A percentile compares a stretch with the other conserved stretches of the same genome.
These are phyloP conservation scores for Cyclotella atomus DNA, from an alignment of 108 stramenopile species.

Conservation along the genomic window DNA sequence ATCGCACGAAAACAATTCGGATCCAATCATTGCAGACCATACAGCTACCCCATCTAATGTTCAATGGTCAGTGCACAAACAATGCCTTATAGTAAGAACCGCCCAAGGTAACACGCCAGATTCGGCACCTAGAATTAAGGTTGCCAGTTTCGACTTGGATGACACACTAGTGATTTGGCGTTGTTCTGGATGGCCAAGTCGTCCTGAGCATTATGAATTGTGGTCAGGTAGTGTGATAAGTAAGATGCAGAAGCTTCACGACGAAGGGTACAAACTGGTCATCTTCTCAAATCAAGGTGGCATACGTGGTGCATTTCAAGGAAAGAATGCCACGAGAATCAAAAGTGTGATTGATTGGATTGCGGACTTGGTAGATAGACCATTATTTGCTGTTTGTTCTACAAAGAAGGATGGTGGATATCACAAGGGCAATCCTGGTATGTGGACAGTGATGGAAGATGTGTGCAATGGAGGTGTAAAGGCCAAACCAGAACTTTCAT, in stretches of 20 bases:
- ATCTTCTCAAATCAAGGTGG: constrained; percentile 86
- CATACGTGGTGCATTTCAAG: constrained; percentile 62
- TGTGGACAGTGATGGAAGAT: constrained; percentile 71
- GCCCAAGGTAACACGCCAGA: not conserved
- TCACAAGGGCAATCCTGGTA: constrained; percentile 71
- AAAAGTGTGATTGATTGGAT: constrained; percentile 77
- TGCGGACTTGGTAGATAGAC: constrained; percentile 60
- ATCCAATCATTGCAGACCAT: constrained; percentile 36
- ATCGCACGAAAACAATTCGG: not conserved
- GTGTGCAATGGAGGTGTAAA: constrained; percentile 38
- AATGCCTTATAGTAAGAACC: constrained; percentile 37
- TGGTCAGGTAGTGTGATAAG: constrained; percentile 61
- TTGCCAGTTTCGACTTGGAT: constrained; percentile 86
- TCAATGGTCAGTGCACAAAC: constrained; percentile 40
- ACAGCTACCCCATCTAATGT: constrained; percentile 19
- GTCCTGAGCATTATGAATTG: constrained; percentile 70
- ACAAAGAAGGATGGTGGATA: constrained; percentile 64
- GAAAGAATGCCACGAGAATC: constrained; percentile 73
- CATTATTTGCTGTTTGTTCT: constrained; percentile 63
- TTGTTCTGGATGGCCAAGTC: constrained; percentile 58
- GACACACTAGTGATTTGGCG: constrained; percentile 73
- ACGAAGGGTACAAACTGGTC: constrained; percentile 62
- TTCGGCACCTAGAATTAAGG: constrained; percentile 47
- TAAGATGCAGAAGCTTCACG: constrained; percentile 59
- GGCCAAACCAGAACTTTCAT: constrained; percentile 59